phyloP scores from a whole-genome alignment of 352 stramenopile species.

The Thalassiosira ordinaria region DNA sequence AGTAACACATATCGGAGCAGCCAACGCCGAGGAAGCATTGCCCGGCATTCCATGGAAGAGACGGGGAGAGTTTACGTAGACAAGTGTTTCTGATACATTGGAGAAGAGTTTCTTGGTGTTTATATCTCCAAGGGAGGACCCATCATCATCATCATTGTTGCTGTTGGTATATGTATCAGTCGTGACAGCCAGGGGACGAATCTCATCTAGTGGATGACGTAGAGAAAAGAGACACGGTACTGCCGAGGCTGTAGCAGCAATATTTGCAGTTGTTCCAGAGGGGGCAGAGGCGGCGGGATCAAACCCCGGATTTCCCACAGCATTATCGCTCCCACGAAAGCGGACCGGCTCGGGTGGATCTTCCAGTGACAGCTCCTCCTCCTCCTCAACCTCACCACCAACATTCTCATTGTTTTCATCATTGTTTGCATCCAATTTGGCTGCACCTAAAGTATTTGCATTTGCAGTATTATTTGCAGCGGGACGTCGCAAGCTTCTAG shows the following conservation, averaged over 20 bases:
- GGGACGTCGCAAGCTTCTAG: conserved; percentile 8
- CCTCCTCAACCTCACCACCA: conserved; percentile 8
- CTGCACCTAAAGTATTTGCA: too few relatives aligned
- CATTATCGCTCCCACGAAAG: too few relatives aligned
- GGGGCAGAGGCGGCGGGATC: too few relatives aligned
- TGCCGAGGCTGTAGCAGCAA: not conserved
- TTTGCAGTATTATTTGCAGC: too few relatives aligned
- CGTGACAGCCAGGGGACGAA: conserved; percentile 65
- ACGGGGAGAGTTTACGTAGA: conserved; percentile 61
- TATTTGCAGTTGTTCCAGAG: too few relatives aligned
- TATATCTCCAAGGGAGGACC: too few relatives aligned
- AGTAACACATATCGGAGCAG: conserved; percentile 67
- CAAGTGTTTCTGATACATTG: conserved; percentile 72
- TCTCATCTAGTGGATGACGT: conserved; percentile 77
- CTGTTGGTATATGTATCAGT: too few relatives aligned
- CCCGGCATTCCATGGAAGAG: conserved; percentile 51
- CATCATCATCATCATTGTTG: too few relatives aligned
- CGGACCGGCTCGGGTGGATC: conserved; percentile 17
- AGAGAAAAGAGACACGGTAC: conserved; percentile 77
- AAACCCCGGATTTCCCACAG: not conserved
- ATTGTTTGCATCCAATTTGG: not conserved
- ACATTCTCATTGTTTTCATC: conserved; percentile 5
- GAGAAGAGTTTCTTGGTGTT: conserved; percentile 34
- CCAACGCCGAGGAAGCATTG: too few relatives aligned
- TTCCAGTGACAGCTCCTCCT: conserved; percentile 2